Percentiles rank a stretch among this genome's conserved stretches.
These are phyloP conservation scores for Poa annua DNA, from an alignment of 176 grass and related monocot species.

Conservation along the genomic window DNA sequence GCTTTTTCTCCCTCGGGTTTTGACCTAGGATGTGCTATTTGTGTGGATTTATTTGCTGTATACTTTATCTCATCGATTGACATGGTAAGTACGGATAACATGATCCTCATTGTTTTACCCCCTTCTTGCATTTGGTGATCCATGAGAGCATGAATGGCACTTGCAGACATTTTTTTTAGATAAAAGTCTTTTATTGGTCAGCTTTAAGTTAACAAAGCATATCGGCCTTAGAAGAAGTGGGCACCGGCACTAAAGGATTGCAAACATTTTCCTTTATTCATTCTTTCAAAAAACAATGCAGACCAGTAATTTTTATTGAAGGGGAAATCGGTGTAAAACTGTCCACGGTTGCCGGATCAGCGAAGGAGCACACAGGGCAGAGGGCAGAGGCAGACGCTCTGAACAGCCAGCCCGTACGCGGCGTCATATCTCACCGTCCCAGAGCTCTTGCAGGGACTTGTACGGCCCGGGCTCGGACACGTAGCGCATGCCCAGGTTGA, in stretches of 20 bases:
- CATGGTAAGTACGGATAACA: too few species aligned
- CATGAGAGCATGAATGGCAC: too few species aligned
- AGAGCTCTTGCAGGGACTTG: slow-evolving; percentile 61
- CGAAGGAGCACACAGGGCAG: neutral
- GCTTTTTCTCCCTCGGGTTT: neutral
- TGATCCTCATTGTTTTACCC: too few species aligned
- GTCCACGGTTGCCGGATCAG: neutral
- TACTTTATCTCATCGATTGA: neutral
- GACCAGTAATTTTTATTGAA: neutral
- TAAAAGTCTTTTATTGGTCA: too few species aligned
- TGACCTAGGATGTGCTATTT: neutral
- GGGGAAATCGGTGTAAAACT: neutral
- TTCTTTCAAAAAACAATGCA: neutral
- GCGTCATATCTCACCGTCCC: slow-evolving; percentile 64
- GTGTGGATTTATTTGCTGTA: neutral
- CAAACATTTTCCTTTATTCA: neutral
- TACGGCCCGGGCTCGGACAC: slow-evolving; percentile 48
- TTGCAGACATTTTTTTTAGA: too few species aligned
- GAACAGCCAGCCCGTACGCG: neutral
- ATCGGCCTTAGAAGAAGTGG: too few species aligned
- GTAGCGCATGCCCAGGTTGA: slow-evolving; percentile 44
- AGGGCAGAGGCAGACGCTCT: neutral
- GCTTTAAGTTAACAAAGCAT: too few species aligned
- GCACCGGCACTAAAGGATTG: too few species aligned
- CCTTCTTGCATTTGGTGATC: too few species aligned